phyloP scores from a whole-genome alignment of 75 land plant genomes.

The Pinus albicaulis region DNA sequence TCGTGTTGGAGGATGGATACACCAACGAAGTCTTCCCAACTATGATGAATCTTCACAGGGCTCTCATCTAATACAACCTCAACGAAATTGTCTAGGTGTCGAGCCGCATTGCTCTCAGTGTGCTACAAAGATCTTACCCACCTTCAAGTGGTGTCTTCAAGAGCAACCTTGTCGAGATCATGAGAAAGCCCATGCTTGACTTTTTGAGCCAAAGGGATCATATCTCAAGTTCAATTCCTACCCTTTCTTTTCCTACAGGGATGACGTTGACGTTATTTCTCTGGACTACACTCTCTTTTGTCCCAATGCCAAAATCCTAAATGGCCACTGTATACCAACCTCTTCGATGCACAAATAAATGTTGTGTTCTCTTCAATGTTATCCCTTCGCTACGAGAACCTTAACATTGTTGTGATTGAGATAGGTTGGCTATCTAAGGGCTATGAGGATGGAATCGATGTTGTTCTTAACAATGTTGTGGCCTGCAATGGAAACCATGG shows the following conservation, averaged over 20 bases:
- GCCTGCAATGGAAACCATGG: slow-evolving; percentile 14
- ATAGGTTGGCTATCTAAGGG: slow-evolving; percentile 79
- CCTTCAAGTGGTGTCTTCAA: slow-evolving; percentile 60
- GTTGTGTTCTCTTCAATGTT: slow-evolving; percentile 70
- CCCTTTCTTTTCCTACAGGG: slow-evolving; percentile 76
- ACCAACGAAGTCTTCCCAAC: slow-evolving; percentile 84
- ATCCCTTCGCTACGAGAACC: slow-evolving; percentile 34
- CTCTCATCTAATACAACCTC: slow-evolving; percentile 17
- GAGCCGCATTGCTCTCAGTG: slow-evolving; percentile 59
- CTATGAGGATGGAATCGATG: slow-evolving; percentile 47
- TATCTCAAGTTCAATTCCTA: slow-evolving; percentile 77
- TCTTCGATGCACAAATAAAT: slow-evolving; percentile 84
- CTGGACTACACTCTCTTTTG: slow-evolving; percentile 65
- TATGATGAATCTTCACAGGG: slow-evolving; percentile 62
- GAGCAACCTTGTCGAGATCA: slow-evolving; percentile 20
- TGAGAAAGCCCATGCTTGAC: slow-evolving; percentile 50
- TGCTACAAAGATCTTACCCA: slow-evolving; percentile 65
- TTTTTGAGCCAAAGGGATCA: slow-evolving; percentile 43
- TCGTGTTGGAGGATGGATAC: slow-evolving; percentile 78
- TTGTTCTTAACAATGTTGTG: slow-evolving; percentile 43
- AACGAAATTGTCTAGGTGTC: slow-evolving; percentile 47
- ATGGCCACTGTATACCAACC: slow-evolving; percentile 54
- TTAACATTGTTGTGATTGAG: slow-evolving; percentile 50
- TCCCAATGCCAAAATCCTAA: slow-evolving; percentile 42
- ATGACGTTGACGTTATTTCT: slow-evolving; percentile 31